Evolutionary conservation across 148 eudicot species (phyloP), one percentile per base, ranked within the genome.

Genomic region (Rhododendron ferrugineum): DNA sequence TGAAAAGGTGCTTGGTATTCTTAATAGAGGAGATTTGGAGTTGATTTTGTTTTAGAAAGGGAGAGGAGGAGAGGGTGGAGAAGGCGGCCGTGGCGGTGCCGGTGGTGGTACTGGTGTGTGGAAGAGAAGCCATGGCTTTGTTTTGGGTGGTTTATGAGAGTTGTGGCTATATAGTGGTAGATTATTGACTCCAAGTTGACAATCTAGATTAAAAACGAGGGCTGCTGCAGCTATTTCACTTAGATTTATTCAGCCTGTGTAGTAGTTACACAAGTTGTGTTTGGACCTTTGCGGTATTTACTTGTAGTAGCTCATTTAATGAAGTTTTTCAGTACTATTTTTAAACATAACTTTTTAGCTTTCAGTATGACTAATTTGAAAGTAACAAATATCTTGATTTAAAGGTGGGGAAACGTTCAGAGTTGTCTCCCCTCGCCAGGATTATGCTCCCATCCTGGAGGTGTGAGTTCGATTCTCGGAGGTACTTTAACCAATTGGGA

Each of bases 111-210:
- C n/a, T n/a, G 30, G 52, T 20, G 49, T 75, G 81, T 72, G 84
- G 72, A 74, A 88, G 68, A 83, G 90, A 83, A 42, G 88, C 82
- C 90, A 88, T 88, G 78, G 85, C 10, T 30, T 23, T 47, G 79
- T 20, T 54, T 28, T 10, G 37, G 79, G 34, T 78, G 60, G 60
- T 66, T 26, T 18, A 83, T 3, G 8, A 9, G 28, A 28, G 13
- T 36, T 16, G 20, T 46, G 85, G 3, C 15, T 83, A 83, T 83
- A 83, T 13, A 3, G 56, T 8, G n/a, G 44, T 20, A 37, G 47
- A 2, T 58, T 1, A 9, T 56, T 20, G 84, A 82, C 84, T 44
- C 47, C 13, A 75, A 40, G 47, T 75, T 75, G 26, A 75, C 79
- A 75, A 75, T 18, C 18, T 2, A 34, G 16, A 37, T 72, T 16